phyloP scores from a whole-genome alignment of 179 eudicot genomes.

The Amaranthus tricolor region DNA sequence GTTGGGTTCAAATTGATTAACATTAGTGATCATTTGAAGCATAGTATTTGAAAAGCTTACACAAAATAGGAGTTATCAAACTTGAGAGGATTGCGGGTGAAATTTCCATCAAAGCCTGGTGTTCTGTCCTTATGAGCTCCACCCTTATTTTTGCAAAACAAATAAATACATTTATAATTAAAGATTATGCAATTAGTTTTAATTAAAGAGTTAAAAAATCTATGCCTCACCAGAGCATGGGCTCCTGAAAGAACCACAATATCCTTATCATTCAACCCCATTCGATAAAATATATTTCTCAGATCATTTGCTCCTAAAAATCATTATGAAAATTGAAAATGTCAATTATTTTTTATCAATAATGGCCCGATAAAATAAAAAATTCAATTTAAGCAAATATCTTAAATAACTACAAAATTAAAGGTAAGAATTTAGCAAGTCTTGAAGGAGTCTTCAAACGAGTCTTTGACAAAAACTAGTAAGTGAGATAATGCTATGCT shows the following conservation, averaged over 20 bases:
- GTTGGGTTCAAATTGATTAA: background rate
- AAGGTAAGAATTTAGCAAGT: too few species aligned
- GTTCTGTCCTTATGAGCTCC: conserved; percentile 16
- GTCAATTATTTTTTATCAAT: too few species aligned
- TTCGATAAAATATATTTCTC: conserved; percentile 57
- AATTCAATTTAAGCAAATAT: too few species aligned
- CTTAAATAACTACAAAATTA: too few species aligned
- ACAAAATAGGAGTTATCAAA: conserved; percentile 51
- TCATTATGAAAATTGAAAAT: background rate
- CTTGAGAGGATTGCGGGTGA: conserved; percentile 18
- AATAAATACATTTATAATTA: background rate
- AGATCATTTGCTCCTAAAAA: conserved; percentile 55
- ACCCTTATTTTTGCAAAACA: conserved; percentile 41
- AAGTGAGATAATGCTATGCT: too few species aligned
- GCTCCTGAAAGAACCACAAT: conserved; percentile 82
- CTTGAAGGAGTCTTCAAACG: too few species aligned
- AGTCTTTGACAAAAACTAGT: too few species aligned
- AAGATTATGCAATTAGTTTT: too few species aligned
- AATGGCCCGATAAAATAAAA: too few species aligned
- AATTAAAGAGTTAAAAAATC: too few species aligned
- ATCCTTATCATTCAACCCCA: conserved; percentile 76
- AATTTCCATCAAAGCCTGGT: conserved; percentile 25
- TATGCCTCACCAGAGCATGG: conserved; percentile 60
- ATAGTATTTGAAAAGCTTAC: conserved; percentile 38
- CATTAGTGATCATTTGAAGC: too few species aligned